These are phyloP conservation scores for Pleoardoris graminearum DNA, from an alignment of 2,329 filamentous ascomycete species.

Conservation along the genomic window DNA sequence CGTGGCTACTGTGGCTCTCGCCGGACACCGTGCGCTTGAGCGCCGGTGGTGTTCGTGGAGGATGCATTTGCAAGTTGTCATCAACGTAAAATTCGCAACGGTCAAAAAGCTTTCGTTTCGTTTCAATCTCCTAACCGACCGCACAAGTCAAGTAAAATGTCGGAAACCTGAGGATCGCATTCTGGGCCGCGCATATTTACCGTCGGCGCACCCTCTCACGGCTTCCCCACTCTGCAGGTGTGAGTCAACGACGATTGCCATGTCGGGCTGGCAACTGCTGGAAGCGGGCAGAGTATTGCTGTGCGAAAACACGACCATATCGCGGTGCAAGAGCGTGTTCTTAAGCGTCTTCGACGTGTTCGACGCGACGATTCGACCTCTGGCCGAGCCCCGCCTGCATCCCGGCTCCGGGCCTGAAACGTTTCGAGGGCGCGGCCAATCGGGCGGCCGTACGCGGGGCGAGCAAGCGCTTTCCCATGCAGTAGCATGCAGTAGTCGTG, in stretches of 20 bases:
- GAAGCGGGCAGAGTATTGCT: constrained; percentile 38
- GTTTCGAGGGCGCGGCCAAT: constrained; percentile 32
- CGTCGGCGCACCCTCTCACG: constrained; percentile 22
- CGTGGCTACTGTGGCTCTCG: constrained; percentile 45
- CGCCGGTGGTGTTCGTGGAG: constrained; percentile 38
- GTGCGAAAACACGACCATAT: constrained; percentile 46
- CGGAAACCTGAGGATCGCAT: constrained; percentile 33
- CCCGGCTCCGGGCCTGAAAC: constrained; percentile 40
- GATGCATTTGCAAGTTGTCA: constrained; percentile 34
- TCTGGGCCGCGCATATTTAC: constrained; percentile 40
- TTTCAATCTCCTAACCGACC: not conserved
- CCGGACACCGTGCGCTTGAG: constrained; percentile 45
- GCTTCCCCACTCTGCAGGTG: constrained; percentile 37
- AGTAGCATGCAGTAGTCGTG: constrained; percentile 31
- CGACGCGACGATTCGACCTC: constrained; percentile 45
- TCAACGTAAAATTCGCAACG: constrained; percentile 15
- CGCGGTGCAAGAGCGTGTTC: constrained; percentile 45
- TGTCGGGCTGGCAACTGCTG: constrained; percentile 25
- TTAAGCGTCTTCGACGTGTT: constrained; percentile 34
- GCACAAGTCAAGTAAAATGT: not conserved
- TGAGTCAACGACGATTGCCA: constrained; percentile 45
- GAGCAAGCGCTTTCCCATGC: constrained; percentile 31
- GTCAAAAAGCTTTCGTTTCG: constrained; percentile 21
- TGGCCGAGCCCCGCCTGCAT: constrained; percentile 27
- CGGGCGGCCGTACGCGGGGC: constrained; percentile 15